Conservation (phyloP, 1,284 basidiomycete genomes). For the Heterobasidion occidentale region DNA sequence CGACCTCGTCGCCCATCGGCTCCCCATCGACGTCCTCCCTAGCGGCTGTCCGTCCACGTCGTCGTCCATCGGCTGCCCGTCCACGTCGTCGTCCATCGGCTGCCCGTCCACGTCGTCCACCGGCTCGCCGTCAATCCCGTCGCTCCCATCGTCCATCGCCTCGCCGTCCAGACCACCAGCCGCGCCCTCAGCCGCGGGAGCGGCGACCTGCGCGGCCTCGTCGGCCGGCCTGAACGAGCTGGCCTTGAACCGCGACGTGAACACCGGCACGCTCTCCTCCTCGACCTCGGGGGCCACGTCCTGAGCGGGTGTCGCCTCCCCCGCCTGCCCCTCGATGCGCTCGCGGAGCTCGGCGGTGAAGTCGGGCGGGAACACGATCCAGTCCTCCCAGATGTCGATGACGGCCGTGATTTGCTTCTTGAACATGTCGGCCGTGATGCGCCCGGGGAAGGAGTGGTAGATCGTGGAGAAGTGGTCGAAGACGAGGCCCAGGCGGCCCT, state of each 20-base stretch:
- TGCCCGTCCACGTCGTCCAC: constrained; percentile 26
- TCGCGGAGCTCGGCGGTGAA: constrained; percentile 66
- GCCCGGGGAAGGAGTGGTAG: constrained; percentile 85
- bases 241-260: constrained; percentile 67
- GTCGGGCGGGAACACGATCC: constrained; percentile 87
- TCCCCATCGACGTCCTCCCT: constrained; percentile 25
- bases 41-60: constrained; percentile 31
- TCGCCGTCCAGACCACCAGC: constrained; percentile 32
- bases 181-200: constrained; percentile 19
- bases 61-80: constrained; percentile 26
- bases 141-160: constrained; percentile 22
- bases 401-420: constrained; percentile 82
- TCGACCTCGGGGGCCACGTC: constrained; percentile 22
- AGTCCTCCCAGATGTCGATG: constrained; percentile 92
- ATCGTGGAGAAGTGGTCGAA: constrained; percentile 93
- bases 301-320: constrained; percentile 21
- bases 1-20: constrained; percentile 28
- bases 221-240: constrained; percentile 69
- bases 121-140: constrained; percentile 30
- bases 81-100: constrained; percentile 27
- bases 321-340: constrained; percentile 58
- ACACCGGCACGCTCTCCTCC: constrained; percentile 22
- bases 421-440: constrained; percentile 91
- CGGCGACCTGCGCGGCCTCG: constrained; percentile 22
- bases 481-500: constrained; percentile 77